Evolutionary conservation across 352 stramenopile genomes (phyloP).

Genomic region (Phytophthora citricola): DNA sequence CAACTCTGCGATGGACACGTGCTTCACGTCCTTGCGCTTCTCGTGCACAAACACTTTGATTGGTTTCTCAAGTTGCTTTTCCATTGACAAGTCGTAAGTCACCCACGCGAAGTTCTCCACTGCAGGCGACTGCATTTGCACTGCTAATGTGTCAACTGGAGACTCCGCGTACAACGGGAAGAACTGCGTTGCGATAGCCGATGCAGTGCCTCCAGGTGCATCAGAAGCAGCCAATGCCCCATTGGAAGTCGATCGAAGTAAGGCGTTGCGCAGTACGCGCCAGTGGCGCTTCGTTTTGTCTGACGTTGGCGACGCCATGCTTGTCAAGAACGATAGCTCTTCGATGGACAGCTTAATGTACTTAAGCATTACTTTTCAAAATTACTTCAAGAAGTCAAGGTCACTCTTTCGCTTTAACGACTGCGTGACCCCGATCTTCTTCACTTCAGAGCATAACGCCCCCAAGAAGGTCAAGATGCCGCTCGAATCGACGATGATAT

Average conservation of each 20-base stretch:
- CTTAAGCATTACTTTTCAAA: slow-evolving; percentile 9
- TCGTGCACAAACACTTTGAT: slow-evolving; percentile 62
- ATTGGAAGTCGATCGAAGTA: slow-evolving; percentile 41
- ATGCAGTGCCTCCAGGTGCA: slow-evolving; percentile 45
- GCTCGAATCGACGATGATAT: slow-evolving; percentile 92
- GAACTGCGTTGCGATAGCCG: slow-evolving; percentile 67
- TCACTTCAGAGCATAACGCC: slow-evolving; percentile 23
- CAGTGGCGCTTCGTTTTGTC: slow-evolving; percentile 70
- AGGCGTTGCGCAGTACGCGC: slow-evolving; percentile 69
- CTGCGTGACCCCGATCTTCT: slow-evolving; percentile 37
- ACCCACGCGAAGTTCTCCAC: slow-evolving; percentile 59
- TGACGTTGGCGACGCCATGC: slow-evolving; percentile 19
- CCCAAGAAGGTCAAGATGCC: slow-evolving; percentile 59
- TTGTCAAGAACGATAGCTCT: slow-evolving; percentile 11
- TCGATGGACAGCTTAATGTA: neutral
- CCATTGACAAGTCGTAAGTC: slow-evolving; percentile 40
- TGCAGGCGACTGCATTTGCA: slow-evolving; percentile 17
- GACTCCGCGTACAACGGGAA: slow-evolving; percentile 51
- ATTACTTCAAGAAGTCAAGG: neutral
- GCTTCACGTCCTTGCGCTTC: slow-evolving; percentile 61
- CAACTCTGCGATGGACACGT: slow-evolving; percentile 66
- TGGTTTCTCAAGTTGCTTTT: neutral
- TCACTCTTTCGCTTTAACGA: slow-evolving; percentile 25
- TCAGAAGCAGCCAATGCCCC: neutral
- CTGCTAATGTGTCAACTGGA: slow-evolving; percentile 15